Evolutionary conservation across 192 early-diverging fungal species (phyloP).

Genomic region (Backusella mclennaniae): DNA sequence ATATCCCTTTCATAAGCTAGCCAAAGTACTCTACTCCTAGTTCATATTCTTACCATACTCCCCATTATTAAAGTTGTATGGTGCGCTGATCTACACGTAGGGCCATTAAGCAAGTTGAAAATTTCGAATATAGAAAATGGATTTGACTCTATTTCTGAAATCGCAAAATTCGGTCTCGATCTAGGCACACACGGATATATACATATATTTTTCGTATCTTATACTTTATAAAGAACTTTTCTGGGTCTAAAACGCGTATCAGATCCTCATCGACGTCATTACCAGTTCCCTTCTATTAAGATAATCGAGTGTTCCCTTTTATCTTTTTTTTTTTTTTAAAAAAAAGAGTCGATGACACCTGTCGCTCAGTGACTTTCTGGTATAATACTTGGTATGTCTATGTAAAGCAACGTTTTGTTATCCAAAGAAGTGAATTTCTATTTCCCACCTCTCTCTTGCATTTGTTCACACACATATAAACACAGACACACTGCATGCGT

Average conservation of each 20-base stretch:
- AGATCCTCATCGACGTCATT: neutral
- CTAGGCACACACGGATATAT: neutral
- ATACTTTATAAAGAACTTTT: neutral
- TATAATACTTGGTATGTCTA: neutral
- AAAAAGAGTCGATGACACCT: neutral
- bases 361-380: neutral
- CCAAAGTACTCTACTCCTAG: no score
- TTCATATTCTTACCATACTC: no score
- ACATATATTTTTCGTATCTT: neutral
- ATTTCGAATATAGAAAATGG: neutral
- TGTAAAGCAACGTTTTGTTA: neutral
- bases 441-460: neutral
- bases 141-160: neutral
- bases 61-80: neutral
- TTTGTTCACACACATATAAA: neutral
- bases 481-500: no score
- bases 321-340: neutral
- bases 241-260: neutral
- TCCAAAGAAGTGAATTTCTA: neutral
- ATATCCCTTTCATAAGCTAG: no score
- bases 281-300: neutral
- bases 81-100: neutral
- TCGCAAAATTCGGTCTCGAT: neutral
- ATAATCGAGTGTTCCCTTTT: neutral
- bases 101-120: neutral